Base-by-base conservation (phyloP, 139 green algal species). In the Medakamo hakoo region DNA sequence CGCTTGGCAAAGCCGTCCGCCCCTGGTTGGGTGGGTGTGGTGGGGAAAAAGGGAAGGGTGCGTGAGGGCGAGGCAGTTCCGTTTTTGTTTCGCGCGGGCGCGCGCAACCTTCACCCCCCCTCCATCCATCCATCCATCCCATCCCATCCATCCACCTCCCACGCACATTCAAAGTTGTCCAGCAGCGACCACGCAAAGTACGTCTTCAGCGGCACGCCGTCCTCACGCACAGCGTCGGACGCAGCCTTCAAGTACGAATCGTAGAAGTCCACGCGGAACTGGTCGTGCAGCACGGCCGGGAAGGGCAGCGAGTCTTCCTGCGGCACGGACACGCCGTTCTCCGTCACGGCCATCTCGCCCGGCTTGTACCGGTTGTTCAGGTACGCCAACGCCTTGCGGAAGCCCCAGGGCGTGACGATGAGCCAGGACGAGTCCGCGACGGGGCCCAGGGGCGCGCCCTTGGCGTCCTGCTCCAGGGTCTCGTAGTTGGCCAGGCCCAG, bases 81-180 rank as follows among this genome's bases (percentile, higher is more conserved):
- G n/a, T n/a, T n/a, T n/a, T n/a, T n/a, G n/a, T n/a, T n/a, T n/a
- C n/a, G n/a, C n/a, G n/a, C n/a, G n/a, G n/a, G n/a, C n/a, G n/a
- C n/a, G n/a, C n/a, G n/a, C n/a, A n/a, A n/a, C n/a, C n/a, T n/a
- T n/a, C n/a, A n/a, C n/a, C n/a, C n/a, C n/a, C n/a, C n/a, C n/a
- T n/a, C n/a, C n/a, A n/a, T n/a, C n/a, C n/a, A 58, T 22, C 49
- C 2, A 4, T 22, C 49, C 23, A 60, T 40, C 66, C 49, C 30
- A 69, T 62, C 3, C 25, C 62, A 64, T 72, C 70, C 0, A 63
- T n/a, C 71, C 58, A 62, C n/a, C 23, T 57, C 60, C 55, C n/a
- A n/a, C n/a, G n/a, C n/a, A n/a, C 73, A 76, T 49, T 80, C 74
- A 58, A 77, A 73, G 58, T 77, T 77, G 68, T 77, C 71, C 58